Conservation (phyloP, 208 protist species). For the Wallacemonas sp. region DNA sequence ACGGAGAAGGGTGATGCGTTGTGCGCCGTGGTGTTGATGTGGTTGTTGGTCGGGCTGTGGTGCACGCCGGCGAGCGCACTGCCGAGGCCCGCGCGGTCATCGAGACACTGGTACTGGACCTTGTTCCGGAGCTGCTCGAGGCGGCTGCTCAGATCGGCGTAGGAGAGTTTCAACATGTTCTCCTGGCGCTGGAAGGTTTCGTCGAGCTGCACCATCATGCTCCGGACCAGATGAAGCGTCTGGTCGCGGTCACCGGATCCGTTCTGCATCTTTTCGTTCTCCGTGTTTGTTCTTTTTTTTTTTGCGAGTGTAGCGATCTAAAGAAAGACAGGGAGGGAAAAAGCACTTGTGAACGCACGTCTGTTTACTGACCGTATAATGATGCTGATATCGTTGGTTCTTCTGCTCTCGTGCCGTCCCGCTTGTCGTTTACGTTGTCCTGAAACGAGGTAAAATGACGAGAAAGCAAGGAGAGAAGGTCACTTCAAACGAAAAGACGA, state of each 20-base stretch:
- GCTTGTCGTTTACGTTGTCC: too few species aligned
- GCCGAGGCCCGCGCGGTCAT: constrained; percentile 23
- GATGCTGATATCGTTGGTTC: too few species aligned
- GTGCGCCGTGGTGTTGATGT: background rate
- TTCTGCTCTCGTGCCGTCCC: too few species aligned
- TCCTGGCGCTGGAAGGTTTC: constrained; percentile 68
- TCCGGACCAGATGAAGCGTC: constrained; percentile 46
- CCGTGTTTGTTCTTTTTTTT: too few species aligned
- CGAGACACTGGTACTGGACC: constrained; percentile 25
- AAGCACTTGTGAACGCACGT: too few species aligned
- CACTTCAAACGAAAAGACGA: too few species aligned
- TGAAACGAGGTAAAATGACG: too few species aligned
- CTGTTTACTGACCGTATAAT: too few species aligned
- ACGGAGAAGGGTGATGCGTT: constrained; percentile 9
- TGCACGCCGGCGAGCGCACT: constrained; percentile 19
- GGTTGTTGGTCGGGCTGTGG: constrained; percentile 9
- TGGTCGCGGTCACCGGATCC: constrained; percentile 17
- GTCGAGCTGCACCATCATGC: constrained; percentile 48
- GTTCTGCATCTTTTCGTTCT: constrained; percentile 12
- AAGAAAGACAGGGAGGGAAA: too few species aligned
- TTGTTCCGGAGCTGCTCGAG: constrained; percentile 53
- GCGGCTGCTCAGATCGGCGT: constrained; percentile 46
- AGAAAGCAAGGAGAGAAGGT: too few species aligned
- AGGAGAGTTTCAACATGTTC: constrained; percentile 45
- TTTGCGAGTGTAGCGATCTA: too few species aligned